Evolutionary conservation across 208 protist species (phyloP), one percentile per base, ranked within the genome.

Genomic region (Leishmania arabica): DNA sequence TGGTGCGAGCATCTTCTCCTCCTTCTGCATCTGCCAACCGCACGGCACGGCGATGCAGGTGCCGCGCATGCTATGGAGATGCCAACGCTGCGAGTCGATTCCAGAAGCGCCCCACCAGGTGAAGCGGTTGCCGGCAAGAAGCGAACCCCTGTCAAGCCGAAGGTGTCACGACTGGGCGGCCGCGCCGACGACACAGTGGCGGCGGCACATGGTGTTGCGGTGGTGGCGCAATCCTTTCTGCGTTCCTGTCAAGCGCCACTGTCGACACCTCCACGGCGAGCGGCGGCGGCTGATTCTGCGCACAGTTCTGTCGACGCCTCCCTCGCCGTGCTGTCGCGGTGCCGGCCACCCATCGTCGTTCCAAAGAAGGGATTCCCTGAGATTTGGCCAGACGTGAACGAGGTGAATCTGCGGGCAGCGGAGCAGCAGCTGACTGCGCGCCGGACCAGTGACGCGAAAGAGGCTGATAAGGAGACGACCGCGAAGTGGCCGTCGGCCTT

Each of bases 311-410:
- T 80, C 27, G 53, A 42, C 6, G 82, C 77, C 1, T 78, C 82
- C 1, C 42, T 82, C 45, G 37, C n/a, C 11, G 78, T 79, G 1
- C 78, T 86, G 15, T 53, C 74, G 9, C 17, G 17, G 7, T 70
- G 66, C 40, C 82, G 78, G 13, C 60, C 54, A 71, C 66, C 31
- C 24, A 21, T 60, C 4, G 19, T n/a, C 11, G 77, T 86, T 6
- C 78, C 75, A 3, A 31, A 42, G 42, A 84, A 75, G 49, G 80
- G 84, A 1, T 73, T 80, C n/a, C 51, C 66, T 2, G 17, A 19
- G 9, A 27, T 9, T 17, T 89, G 86, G 86, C 72, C 83, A 21
- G 74, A 89, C 49, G 82, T 89, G 17, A 89, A 87, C 64, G 78
- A 82, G 31, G 76, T 84, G 0, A 79, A 83, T 47, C 54, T 78